phyloP scores from a whole-genome alignment of 2,329 filamentous ascomycete species.

The Talaromyces sp. region DNA sequence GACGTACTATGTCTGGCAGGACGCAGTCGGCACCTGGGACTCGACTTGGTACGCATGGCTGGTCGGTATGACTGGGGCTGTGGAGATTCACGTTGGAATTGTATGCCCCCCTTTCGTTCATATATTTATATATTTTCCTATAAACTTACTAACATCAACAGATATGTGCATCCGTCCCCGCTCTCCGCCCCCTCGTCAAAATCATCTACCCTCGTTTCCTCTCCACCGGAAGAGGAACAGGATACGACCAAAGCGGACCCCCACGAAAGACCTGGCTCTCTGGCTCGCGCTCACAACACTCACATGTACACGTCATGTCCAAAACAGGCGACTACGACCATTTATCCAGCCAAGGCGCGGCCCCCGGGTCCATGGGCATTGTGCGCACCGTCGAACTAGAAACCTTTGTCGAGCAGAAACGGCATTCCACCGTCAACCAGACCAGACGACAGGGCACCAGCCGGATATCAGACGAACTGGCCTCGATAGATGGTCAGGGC shows the following conservation, averaged over 20 bases:
- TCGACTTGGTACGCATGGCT: constrained; percentile 32
- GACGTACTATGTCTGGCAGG: constrained; percentile 30
- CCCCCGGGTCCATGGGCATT: background rate
- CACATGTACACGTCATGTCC: background rate
- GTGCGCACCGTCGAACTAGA: constrained; percentile 33
- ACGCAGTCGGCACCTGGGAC: constrained; percentile 27
- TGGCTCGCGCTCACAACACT: background rate
- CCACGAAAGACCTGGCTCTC: background rate
- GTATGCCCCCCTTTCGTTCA: too few species aligned
- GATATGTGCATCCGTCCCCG: constrained; percentile 34
- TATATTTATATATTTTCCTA: too few species aligned
- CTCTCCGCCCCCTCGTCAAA: constrained; percentile 29
- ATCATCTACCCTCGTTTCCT: constrained; percentile 29
- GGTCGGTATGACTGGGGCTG: constrained; percentile 22
- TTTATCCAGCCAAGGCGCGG: background rate
- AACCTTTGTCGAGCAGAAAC: constrained; percentile 24
- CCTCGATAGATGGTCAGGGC: background rate
- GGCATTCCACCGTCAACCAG: constrained; percentile 10
- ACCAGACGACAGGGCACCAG: constrained; percentile 6
- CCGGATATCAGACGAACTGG: constrained; percentile 14
- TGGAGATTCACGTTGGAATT: constrained; percentile 32
- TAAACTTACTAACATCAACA: constrained; percentile 11
- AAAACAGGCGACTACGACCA: background rate
- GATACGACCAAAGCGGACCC: background rate
- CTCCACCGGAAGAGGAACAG: background rate